These are phyloP conservation scores for Cryptococcus neoformans DNA, from an alignment of 1,284 basidiomycete genomes.

Conservation along the genomic window DNA sequence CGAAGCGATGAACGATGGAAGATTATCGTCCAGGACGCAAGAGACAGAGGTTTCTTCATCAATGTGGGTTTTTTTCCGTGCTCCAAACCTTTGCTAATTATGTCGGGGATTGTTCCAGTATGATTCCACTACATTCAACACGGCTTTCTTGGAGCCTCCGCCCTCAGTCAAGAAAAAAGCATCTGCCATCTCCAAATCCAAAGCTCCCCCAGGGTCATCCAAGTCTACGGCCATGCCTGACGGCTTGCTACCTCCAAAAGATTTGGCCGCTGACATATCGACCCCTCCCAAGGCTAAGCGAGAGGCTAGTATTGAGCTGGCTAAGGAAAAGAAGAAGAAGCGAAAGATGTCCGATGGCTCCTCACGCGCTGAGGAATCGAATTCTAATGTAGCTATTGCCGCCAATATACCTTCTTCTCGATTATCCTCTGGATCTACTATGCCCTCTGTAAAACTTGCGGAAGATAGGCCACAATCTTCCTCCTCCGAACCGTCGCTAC, in stretches of 20 bases:
- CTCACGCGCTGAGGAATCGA: not conserved
- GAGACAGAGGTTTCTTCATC: constrained; percentile 50
- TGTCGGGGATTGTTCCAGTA: constrained; percentile 16
- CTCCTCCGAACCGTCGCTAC: not conserved
- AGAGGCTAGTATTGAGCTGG: constrained; percentile 7
- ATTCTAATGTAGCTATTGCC: too few species aligned
- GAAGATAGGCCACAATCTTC: too few species aligned
- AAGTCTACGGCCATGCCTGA: not conserved
- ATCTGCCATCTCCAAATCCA: not conserved
- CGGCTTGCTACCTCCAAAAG: constrained; percentile 9
- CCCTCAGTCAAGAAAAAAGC: constrained; percentile 19
- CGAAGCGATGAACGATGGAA: constrained; percentile 79
- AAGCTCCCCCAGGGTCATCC: not conserved
- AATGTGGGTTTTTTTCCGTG: constrained; percentile 48
- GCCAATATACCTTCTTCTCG: too few species aligned
- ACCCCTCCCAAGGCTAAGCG: constrained; percentile 4
- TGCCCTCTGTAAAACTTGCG: too few species aligned
- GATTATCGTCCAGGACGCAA: constrained; percentile 72
- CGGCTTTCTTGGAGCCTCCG: constrained; percentile 6
- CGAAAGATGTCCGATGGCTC: constrained; percentile 1
- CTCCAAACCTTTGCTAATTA: too few species aligned
- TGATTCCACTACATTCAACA: constrained; percentile 20
- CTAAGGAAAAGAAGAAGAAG: constrained; percentile 9
- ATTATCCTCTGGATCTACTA: too few species aligned
- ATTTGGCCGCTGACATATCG: constrained; percentile 5